Conservation (phyloP, 805 yeast genomes). For the Saccharomycopsis schoenii region DNA sequence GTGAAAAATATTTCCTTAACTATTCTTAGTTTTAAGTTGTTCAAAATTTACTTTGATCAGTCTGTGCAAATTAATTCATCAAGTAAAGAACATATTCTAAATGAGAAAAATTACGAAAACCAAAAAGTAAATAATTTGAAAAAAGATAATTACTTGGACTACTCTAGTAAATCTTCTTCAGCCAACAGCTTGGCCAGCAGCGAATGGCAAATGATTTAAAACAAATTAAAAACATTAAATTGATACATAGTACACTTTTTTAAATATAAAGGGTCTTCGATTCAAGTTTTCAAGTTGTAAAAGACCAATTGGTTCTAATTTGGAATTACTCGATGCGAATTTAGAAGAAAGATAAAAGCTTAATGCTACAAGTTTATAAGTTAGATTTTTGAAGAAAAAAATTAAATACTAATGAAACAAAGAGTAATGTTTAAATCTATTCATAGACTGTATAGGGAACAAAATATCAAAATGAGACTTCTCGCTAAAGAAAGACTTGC, state of each 20-base stretch:
- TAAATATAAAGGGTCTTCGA: neutral
- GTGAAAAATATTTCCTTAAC: constrained; percentile 6
- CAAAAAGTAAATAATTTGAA: neutral
- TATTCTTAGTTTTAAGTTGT: constrained; percentile 12
- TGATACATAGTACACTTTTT: too few species aligned
- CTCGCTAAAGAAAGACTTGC: too few species aligned
- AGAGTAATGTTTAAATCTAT: too few species aligned
- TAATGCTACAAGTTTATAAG: too few species aligned
- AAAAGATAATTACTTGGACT: neutral
- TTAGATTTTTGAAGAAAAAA: too few species aligned
- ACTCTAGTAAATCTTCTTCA: neutral
- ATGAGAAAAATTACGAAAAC: neutral
- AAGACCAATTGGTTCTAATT: too few species aligned
- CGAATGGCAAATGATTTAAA: neutral
- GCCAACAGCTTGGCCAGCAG: neutral
- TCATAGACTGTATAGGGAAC: too few species aligned
- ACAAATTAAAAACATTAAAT: neutral
- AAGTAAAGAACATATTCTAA: neutral
- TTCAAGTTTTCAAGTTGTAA: neutral
- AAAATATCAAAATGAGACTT: too few species aligned
- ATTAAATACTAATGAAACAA: too few species aligned
- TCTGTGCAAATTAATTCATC: constrained; percentile 1
- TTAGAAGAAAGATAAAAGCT: too few species aligned
- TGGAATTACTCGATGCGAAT: neutral
- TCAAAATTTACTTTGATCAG: constrained; percentile 9